Evolutionary conservation across 78 protist genomes (phyloP).

Genomic region (Dictyostelium capitatum): DNA sequence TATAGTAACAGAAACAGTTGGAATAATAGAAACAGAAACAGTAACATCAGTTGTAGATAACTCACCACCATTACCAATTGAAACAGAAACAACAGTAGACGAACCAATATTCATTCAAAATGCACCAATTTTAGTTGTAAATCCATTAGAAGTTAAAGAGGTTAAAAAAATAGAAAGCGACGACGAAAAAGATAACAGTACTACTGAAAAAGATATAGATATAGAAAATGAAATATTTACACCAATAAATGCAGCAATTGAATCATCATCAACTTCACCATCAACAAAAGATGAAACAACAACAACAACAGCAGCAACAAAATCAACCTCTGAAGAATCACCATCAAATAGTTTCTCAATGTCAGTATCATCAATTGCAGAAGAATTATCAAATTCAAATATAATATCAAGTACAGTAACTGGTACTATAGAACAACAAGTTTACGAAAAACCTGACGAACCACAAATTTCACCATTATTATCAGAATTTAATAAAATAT

Average conservation of each 20-base stretch:
- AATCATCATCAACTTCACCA: background rate
- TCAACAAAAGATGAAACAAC: background rate
- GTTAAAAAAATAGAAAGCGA: background rate
- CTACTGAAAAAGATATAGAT: background rate
- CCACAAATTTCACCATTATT: background rate
- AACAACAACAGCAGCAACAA: background rate
- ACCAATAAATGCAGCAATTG: background rate
- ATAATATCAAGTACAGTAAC: background rate
- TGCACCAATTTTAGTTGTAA: background rate
- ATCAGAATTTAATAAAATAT: conserved; percentile 35
- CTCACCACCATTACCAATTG: background rate
- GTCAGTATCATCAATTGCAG: background rate
- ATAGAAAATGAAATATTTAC: background rate
- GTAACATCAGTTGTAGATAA: too few species aligned
- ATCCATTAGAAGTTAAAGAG: background rate
- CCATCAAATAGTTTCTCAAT: background rate
- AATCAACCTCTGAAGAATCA: background rate
- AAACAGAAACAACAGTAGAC: background rate
- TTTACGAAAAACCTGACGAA: background rate
- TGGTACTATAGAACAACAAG: conserved; percentile 16
- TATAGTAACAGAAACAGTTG: background rate
- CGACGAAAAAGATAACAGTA: background rate
- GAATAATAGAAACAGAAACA: background rate
- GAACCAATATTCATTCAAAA: background rate
- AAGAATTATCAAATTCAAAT: background rate